Base-by-base conservation (phyloP, 805 yeast species). In the Sungouiozyma ichnusensis region DNA sequence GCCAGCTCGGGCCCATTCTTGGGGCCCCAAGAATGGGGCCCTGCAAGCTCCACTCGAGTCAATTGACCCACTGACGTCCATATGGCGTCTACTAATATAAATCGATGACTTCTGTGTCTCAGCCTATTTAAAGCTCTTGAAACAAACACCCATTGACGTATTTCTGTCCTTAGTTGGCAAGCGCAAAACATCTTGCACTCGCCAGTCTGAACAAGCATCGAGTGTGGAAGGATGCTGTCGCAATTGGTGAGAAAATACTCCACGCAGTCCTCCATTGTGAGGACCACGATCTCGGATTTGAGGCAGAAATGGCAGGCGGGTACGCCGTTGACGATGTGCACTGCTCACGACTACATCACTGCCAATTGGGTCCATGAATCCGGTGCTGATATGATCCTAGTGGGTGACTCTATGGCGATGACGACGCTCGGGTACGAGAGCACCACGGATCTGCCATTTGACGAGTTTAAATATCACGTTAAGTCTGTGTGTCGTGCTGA, bases 401-500 rank as follows among this genome's bases (percentile, higher is more conserved):
- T 90, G 3, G 98, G 98, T 3, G 98, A 90, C 60, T 88, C 97
- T 0, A 64, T 92, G 19, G 86, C 96, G 0, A 90, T 87, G 96
- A 88, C 85, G 1, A 73, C 94, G 0, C 69, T 85, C 48, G 98
- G 98, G 0, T 80, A 81, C 55, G 69, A 69, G 2, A 78, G 82
- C 35, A 81, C 97, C 0, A 77, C 81, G 45, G 83, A 83, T 52
- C 63, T 92, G 20, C 71, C 79, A 2, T 73, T 86, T 40, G 88
- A 85, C 9, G 90, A 92, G 58, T 85, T 86, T 65, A 59, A 81
- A 24, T 82, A 77, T 56, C 85, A 85, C 51, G 79, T 82, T 33
- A 69, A 72, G 41, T 81, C 97, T 0, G 94, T 87, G 1, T 60
- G 77, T 13, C 67, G 97, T 24, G 95, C 92, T 0, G 73, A 76